Evolutionary conservation across 495 filamentous ascomycete genomes (phyloP).

Genomic region (Penicillium fimorum): DNA sequence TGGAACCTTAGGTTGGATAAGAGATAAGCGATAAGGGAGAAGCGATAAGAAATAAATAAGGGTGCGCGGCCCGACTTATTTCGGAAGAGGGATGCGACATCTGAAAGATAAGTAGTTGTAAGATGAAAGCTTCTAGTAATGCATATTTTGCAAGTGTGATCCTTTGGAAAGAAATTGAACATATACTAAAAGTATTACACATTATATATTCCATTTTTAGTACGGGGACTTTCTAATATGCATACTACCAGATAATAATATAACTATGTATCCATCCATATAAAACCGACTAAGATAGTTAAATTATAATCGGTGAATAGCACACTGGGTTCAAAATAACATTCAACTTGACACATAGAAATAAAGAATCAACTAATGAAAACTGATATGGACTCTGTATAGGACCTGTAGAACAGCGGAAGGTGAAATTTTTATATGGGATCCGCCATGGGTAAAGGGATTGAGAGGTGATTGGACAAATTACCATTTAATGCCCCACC

Average conservation of each 20-base stretch:
- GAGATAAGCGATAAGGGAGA: conserved; percentile 4
- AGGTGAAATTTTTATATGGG: not conserved
- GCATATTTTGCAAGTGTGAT: not conserved
- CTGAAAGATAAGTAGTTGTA: not conserved
- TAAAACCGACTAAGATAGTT: no score
- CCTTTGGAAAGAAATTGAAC: not conserved
- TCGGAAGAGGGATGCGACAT: not conserved
- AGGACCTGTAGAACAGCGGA: not conserved
- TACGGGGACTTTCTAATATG: no score
- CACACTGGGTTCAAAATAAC: no score
- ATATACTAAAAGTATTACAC: not conserved
- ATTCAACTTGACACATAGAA: no score
- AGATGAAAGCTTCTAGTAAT: not conserved
- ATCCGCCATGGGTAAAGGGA: not conserved
- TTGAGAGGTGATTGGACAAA: not conserved
- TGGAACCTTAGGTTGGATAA: no score
- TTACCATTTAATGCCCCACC: not conserved
- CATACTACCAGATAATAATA: no score
- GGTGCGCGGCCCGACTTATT: conserved; percentile 9
- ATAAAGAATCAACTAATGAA: conserved; percentile 4
- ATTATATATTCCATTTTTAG: no score
- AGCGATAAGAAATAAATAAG: no score
- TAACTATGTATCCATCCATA: no score
- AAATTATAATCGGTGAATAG: no score
- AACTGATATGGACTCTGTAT: not conserved